Evolutionary conservation across 2,329 filamentous ascomycete species (phyloP).

Genomic region (Cercospora canescens): DNA sequence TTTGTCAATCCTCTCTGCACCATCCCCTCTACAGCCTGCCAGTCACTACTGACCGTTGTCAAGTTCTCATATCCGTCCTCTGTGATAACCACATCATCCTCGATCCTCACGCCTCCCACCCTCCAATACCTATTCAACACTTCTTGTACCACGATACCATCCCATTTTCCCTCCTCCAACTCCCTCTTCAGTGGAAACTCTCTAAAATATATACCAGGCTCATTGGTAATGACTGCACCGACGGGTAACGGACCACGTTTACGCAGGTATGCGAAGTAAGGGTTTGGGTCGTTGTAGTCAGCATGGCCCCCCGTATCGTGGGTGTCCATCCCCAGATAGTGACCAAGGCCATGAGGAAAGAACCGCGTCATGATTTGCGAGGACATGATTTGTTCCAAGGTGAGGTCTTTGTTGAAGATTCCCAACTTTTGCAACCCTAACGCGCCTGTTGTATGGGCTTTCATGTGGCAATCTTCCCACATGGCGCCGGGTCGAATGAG

Average conservation of each 20-base stretch:
- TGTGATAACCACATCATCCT: conserved; percentile 82
- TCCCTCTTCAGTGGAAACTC: conserved; percentile 70
- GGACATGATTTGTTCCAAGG: conserved; percentile 46
- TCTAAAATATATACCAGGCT: conserved; percentile 85
- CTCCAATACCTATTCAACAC: conserved; percentile 69
- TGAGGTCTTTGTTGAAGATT: conserved; percentile 54
- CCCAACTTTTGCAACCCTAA: conserved; percentile 74
- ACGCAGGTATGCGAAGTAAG: conserved; percentile 83
- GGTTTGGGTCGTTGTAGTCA: conserved; percentile 67
- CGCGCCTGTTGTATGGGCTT: conserved; percentile 80
- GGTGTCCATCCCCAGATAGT: conserved; percentile 55
- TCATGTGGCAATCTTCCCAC: conserved; percentile 80
- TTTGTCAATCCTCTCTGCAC: conserved; percentile 15
- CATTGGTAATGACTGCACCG: conserved; percentile 86
- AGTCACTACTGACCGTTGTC: conserved; percentile 71
- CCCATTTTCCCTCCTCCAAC: conserved; percentile 61
- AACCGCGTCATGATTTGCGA: conserved; percentile 50
- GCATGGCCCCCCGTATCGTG: conserved; percentile 52
- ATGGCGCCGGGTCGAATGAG: conserved; percentile 70
- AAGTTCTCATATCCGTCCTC: conserved; percentile 78
- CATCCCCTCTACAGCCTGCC: conserved; percentile 30
- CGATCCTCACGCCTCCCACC: conserved; percentile 88
- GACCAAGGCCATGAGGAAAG: conserved; percentile 53
- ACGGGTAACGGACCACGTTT: conserved; percentile 54
- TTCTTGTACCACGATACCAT: conserved; percentile 64